A percentile compares a stretch with the other conserved stretches of the same genome.
Conservation (phyloP, 768 basidiomycete species). For the Pisolithus albus region DNA sequence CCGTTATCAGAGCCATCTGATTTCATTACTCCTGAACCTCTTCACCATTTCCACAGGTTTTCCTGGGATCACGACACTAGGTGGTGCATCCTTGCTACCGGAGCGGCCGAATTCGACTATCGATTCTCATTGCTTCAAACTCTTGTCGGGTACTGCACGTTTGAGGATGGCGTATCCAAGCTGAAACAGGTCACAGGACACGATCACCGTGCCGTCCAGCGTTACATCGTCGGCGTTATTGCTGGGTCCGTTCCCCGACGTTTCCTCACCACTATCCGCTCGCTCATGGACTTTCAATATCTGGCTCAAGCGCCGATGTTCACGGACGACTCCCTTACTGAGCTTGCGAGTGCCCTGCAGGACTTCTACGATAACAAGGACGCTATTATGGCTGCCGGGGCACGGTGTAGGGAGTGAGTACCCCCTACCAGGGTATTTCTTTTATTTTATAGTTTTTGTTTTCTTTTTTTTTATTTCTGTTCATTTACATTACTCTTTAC, state of each 20-base stretch:
- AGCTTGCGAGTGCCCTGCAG: constrained; percentile 16
- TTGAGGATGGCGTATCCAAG: constrained; percentile 32
- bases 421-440: too few relatives aligned
- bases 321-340: constrained; percentile 12
- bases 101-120: constrained; percentile 29
- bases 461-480: too few relatives aligned
- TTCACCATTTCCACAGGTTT: constrained; percentile 35
- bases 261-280: constrained; percentile 28
- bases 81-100: constrained; percentile 32
- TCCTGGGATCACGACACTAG: constrained; percentile 35
- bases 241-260: constrained; percentile 24
- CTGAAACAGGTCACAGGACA: constrained; percentile 36
- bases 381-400: constrained; percentile 25
- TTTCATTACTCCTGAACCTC: constrained; percentile 31
- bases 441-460: too few relatives aligned
- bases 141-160: constrained; percentile 31
- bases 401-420: too few relatives aligned
- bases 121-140: constrained; percentile 32
- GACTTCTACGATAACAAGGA: constrained; percentile 31
- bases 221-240: constrained; percentile 29
- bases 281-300: constrained; percentile 33
- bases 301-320: constrained; percentile 27
- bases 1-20: constrained; percentile 24
- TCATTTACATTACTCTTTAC: too few relatives aligned
- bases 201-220: constrained; percentile 33